Conservation (phyloP, 2,329 filamentous ascomycete species). For the Bipolaris bicolor region DNA sequence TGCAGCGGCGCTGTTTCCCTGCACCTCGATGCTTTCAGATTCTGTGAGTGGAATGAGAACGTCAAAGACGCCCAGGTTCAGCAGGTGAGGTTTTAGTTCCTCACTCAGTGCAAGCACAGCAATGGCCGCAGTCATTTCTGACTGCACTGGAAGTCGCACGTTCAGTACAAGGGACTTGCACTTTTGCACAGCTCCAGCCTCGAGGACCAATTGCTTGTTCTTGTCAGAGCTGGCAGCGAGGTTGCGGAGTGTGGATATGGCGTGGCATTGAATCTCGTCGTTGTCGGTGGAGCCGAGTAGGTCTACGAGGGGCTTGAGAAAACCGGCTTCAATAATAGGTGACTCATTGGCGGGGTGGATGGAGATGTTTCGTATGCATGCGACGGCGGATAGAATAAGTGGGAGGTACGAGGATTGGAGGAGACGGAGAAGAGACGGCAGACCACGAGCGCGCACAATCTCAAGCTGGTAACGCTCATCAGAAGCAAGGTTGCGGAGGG, state of each 20-base stretch:
- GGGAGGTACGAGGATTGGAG: slow-evolving; percentile 95
- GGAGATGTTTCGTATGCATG: slow-evolving; percentile 98
- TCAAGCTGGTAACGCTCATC: slow-evolving; percentile 99
- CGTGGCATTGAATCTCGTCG: slow-evolving; percentile 98
- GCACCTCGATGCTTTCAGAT: slow-evolving; percentile 95
- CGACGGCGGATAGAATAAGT: slow-evolving; percentile 93
- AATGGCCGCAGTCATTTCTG: slow-evolving; percentile 99
- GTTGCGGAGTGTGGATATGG: slow-evolving; percentile 94
- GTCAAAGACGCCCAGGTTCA: slow-evolving; percentile 93
- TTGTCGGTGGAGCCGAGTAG: slow-evolving; percentile 94
- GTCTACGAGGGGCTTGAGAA: slow-evolving; percentile 91
- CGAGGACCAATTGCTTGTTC: slow-evolving; percentile 96
- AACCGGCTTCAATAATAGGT: slow-evolving; percentile 96
- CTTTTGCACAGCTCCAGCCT: slow-evolving; percentile 96
- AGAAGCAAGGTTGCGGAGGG: slow-evolving; percentile 91
- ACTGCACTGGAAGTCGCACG: slow-evolving; percentile 92
- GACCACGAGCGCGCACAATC: slow-evolving; percentile 87
- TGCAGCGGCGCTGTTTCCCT: slow-evolving; percentile 96
- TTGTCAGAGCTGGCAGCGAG: slow-evolving; percentile 94
- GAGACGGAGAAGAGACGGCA: slow-evolving; percentile 83
- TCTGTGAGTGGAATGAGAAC: slow-evolving; percentile 94
- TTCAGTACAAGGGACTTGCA: slow-evolving; percentile 96
- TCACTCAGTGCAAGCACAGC: slow-evolving; percentile 94
- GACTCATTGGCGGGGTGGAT: slow-evolving; percentile 98
- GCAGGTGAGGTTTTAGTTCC: slow-evolving; percentile 87